Conservation (phyloP, 768 basidiomycete species). For the Rhizopogon salebrosus region DNA sequence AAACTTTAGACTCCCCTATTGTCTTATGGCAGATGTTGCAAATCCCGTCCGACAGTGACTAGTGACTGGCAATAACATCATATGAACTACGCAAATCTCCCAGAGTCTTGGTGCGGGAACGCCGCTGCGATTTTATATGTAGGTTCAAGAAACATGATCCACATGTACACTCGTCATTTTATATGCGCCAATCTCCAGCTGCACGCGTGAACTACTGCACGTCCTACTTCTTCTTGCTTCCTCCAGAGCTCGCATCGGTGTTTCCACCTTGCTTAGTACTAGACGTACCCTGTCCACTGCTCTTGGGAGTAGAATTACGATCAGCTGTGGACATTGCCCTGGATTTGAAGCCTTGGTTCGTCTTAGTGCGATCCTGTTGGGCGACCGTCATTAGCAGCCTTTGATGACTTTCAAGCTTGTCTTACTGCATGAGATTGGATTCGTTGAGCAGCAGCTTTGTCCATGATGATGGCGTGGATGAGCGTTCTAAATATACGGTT, state of each 20-base stretch:
- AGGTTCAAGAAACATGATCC: neutral
- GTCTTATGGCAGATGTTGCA: too few species aligned
- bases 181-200: neutral
- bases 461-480: neutral
- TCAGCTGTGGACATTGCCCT: neutral
- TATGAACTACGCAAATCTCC: too few species aligned
- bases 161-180: neutral
- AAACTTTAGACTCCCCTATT: too few species aligned
- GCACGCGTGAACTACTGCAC: neutral
- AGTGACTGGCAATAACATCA: too few species aligned
- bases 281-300: neutral
- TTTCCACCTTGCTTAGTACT: neutral
- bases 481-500: neutral
- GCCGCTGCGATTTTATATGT: too few species aligned
- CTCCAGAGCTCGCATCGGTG: neutral
- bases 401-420: too few species aligned
- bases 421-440: neutral
- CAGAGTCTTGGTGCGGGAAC: too few species aligned
- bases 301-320: neutral
- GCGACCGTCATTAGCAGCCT: neutral
- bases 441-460: neutral
- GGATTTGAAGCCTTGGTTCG: neutral
- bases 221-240: neutral
- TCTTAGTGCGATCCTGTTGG: neutral
- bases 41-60: too few species aligned